Base-by-base conservation (phyloP, 2,329 filamentous ascomycete species). In the Aschersonia sp. region DNA sequence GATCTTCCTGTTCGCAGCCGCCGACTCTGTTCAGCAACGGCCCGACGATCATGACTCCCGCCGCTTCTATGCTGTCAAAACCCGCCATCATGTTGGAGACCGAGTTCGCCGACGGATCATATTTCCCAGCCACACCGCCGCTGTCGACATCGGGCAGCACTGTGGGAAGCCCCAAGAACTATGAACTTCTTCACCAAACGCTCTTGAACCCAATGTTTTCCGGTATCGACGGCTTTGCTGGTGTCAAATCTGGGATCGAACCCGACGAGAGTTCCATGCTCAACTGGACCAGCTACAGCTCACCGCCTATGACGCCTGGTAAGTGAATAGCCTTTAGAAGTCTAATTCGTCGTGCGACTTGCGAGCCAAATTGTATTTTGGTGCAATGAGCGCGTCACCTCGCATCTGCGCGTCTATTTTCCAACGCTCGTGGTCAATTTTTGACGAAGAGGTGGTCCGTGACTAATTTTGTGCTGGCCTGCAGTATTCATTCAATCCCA, bases 261-360 rank as follows among this genome's bases (percentile, higher is more conserved):
- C 75, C 81, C 56, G 76, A 78, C 22, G 86, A 92, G 67, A 80
- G 81, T 52, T 74, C 90, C 48, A 78, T 84, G 53, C 72, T 84
- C 53, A 84, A 90, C 57, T 94, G 87, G 83, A 73, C 83, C 49
- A 80, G 76, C 62, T 83, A 80, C 50, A 76, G 77, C 49, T 94
- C 89, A 32, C 88, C 89, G 46, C 87, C 87, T 30, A 79, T 94
- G 77, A 94, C 87, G 58, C 88, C 89, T 77, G 80, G 87, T 94
- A 82, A 71, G 87, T 78, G 14, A n/a, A 46, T 12, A n/a, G 35
- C 35, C 35, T 9, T 39, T 39, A 2, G 35, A 40, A 4, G 10
- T 51, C 8, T 39, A 39, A 12, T 39, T 4, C 3, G 22, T 22
- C 22, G 22, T 22, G 22, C 22, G 22, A 22, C 22, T 22, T 22